These are phyloP conservation scores for Daldinia loculata DNA, from an alignment of 495 filamentous ascomycete species.

Conservation along the genomic window DNA sequence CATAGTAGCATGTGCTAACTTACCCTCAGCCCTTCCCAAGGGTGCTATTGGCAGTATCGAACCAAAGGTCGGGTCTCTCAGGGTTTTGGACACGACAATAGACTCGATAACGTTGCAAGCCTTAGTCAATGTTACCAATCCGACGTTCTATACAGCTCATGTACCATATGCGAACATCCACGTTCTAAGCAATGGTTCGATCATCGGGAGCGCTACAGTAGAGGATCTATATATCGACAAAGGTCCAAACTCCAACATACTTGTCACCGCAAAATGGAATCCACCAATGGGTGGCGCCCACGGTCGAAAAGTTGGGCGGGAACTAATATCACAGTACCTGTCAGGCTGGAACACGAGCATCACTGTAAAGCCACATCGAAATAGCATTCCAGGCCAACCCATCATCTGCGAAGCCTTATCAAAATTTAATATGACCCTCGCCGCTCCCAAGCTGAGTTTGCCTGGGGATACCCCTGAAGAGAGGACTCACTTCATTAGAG, in stretches of 20 bases:
- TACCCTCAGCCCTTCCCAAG: constrained; percentile 48
- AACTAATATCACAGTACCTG: constrained; percentile 83
- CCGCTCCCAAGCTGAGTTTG: constrained; percentile 68
- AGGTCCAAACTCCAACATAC: constrained; percentile 76
- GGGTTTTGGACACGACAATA: constrained; percentile 72
- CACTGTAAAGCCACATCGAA: constrained; percentile 71
- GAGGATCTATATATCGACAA: constrained; percentile 65
- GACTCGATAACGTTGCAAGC: constrained; percentile 74
- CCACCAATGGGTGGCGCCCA: constrained; percentile 69
- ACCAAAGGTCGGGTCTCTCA: constrained; percentile 69
- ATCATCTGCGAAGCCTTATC: constrained; percentile 76
- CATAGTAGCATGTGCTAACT: constrained; percentile 37
- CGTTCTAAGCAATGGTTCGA: constrained; percentile 73
- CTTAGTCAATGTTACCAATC: constrained; percentile 84
- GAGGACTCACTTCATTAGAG: constrained; percentile 75
- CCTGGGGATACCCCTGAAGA: constrained; percentile 61
- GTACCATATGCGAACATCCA: constrained; percentile 82
- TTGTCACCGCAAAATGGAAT: constrained; percentile 76
- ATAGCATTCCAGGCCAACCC: constrained; percentile 78
- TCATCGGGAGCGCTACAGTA: constrained; percentile 76
- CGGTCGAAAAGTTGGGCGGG: constrained; percentile 68
- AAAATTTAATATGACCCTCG: constrained; percentile 69
- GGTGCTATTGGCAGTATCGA: constrained; percentile 58
- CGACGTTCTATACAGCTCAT: constrained; percentile 80
- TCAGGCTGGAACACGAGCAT: constrained; percentile 87